phyloP scores from a whole-genome alignment of 768 basidiomycete genomes.

The Saitozyma sp. region DNA sequence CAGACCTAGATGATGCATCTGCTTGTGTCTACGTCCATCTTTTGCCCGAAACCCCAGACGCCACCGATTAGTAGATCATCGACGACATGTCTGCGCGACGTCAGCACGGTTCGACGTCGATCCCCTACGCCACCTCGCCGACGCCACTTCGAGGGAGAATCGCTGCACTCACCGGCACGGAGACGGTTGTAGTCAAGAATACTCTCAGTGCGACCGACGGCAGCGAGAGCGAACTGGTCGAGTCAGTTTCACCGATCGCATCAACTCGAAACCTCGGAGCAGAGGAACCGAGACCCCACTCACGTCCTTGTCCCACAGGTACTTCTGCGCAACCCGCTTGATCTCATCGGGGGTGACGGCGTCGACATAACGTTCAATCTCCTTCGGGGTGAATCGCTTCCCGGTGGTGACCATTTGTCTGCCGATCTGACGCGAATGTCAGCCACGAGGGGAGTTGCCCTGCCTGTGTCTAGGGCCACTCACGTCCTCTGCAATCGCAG shows the following conservation, averaged over 20 bases:
- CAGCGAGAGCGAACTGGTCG: constrained; percentile 62
- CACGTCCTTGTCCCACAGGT: constrained; percentile 95
- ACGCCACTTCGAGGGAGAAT: too few species aligned
- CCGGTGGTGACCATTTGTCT: constrained; percentile 94
- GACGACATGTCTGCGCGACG: constrained; percentile 52
- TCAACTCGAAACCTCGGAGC: too few species aligned
- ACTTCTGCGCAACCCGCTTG: constrained; percentile 90
- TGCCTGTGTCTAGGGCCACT: constrained; percentile 13
- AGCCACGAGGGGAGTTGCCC: background rate
- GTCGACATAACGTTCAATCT: constrained; percentile 91
- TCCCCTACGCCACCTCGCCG: background rate
- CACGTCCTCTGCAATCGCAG: constrained; percentile 88
- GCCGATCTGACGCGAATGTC: constrained; percentile 63
- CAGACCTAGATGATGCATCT: too few species aligned
- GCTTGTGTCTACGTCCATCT: too few species aligned
- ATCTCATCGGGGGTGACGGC: constrained; percentile 85
- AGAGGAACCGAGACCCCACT: constrained; percentile 37
- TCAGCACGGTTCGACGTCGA: background rate
- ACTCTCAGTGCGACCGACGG: constrained; percentile 85
- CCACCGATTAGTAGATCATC: constrained; percentile 51
- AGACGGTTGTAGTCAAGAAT: constrained; percentile 89
- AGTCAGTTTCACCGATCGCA: background rate
- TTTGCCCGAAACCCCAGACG: too few species aligned
- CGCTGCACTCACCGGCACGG: constrained; percentile 45
- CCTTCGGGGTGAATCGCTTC: constrained; percentile 80